Evolutionary conservation across 331 rosid genomes (phyloP).

Genomic region (Acacia pycnantha): DNA sequence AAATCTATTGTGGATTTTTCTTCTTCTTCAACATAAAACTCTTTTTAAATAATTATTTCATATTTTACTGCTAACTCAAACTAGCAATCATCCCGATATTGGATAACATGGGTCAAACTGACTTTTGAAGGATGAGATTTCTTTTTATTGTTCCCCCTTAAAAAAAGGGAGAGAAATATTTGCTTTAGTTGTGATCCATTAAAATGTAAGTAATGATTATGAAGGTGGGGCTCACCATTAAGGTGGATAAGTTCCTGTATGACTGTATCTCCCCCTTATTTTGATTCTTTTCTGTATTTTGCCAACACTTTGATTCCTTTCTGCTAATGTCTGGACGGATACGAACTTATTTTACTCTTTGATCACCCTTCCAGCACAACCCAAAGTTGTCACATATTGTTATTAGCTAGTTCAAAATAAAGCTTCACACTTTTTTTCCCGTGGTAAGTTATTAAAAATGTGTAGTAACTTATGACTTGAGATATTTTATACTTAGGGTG

Average conservation of each 20-base stretch:
- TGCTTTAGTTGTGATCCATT: neutral
- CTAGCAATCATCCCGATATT: neutral
- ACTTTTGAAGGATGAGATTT: slow-evolving; percentile 13
- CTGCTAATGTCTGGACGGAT: neutral
- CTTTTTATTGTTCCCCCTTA: neutral
- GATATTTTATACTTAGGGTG: too few species aligned
- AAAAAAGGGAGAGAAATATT: neutral
- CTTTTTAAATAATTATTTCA: too few species aligned
- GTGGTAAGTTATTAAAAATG: neutral
- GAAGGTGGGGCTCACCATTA: neutral
- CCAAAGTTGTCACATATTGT: neutral
- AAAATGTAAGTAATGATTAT: neutral
- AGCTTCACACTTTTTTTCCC: neutral
- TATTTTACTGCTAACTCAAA: too few species aligned
- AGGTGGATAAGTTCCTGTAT: neutral
- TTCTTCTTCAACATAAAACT: too few species aligned
- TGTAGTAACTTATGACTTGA: neutral
- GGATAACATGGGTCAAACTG: slow-evolving; percentile 22
- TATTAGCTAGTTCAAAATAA: neutral
- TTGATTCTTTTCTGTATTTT: neutral
- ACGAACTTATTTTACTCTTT: neutral
- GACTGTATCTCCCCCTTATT: neutral
- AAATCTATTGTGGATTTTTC: neutral
- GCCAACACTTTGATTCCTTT: neutral
- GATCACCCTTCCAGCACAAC: neutral